These are phyloP conservation scores for Hypoxylon sp. DNA, from an alignment of 2,329 filamentous ascomycete species.

Conservation along the genomic window DNA sequence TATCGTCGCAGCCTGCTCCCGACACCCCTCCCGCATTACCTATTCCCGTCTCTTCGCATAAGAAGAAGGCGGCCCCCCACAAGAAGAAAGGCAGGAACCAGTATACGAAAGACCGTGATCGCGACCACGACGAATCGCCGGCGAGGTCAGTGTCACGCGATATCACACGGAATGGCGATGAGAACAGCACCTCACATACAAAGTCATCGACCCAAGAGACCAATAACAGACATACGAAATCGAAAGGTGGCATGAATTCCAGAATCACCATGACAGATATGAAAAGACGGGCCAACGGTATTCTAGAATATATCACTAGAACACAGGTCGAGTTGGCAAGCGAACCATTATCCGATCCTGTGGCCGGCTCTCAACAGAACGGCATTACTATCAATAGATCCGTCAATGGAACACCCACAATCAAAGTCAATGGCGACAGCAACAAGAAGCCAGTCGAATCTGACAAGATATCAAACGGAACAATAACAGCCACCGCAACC, in stretches of 20 bases:
- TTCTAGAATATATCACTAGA: slow-evolving; percentile 88
- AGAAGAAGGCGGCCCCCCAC: slow-evolving; percentile 67
- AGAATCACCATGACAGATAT: slow-evolving; percentile 89
- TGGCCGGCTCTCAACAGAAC: slow-evolving; percentile 53
- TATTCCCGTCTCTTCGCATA: slow-evolving; percentile 59
- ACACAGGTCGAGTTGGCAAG: slow-evolving; percentile 88
- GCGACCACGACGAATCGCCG: slow-evolving; percentile 63
- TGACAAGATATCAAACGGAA: slow-evolving; percentile 39
- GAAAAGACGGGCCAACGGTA: slow-evolving; percentile 82
- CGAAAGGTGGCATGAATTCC: slow-evolving; percentile 64
- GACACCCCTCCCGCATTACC: slow-evolving; percentile 57
- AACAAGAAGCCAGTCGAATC: slow-evolving; percentile 32
- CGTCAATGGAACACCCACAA: slow-evolving; percentile 43
- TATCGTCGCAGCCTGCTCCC: slow-evolving; percentile 55
- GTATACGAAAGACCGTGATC: slow-evolving; percentile 80
- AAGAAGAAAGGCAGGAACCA: slow-evolving; percentile 80
- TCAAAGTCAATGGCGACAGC: slow-evolving; percentile 50
- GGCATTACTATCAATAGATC: slow-evolving; percentile 51
- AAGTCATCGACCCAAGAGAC: slow-evolving; percentile 48
- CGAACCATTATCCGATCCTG: slow-evolving; percentile 58
- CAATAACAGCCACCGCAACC: slow-evolving; percentile 44
- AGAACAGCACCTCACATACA: slow-evolving; percentile 49
- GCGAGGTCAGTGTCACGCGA: slow-evolving; percentile 62
- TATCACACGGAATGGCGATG: slow-evolving; percentile 57
- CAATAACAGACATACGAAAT: slow-evolving; percentile 63